Percentiles rank a stretch among this genome's conserved stretches.
Conservation (phyloP, 1,139 yeast genomes). For the Suhomyces wounanorum region DNA sequence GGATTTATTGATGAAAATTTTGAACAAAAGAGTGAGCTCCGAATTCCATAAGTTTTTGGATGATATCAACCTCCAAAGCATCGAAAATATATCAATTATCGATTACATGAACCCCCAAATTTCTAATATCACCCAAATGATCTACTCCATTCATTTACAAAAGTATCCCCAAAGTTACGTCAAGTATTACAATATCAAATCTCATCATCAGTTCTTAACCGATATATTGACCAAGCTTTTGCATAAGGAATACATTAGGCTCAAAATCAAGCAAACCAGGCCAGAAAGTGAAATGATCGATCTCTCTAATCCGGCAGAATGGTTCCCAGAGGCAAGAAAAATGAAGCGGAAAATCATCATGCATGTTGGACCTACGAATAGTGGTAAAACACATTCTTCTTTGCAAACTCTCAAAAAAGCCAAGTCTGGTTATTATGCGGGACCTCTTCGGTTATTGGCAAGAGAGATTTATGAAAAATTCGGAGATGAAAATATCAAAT, state of each 20-base stretch:
- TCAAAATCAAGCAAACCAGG: slow-evolving; percentile 18
- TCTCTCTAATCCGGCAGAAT: slow-evolving; percentile 72
- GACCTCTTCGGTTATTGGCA: slow-evolving; percentile 88
- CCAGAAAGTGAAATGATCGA: slow-evolving; percentile 37
- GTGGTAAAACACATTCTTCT: slow-evolving; percentile 93
- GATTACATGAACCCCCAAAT: slow-evolving; percentile 38
- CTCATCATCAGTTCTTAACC: slow-evolving; percentile 23
- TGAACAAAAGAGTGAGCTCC: slow-evolving; percentile 3
- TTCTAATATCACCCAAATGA: slow-evolving; percentile 21
- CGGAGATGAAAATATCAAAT: slow-evolving; percentile 60
- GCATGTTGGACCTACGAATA: slow-evolving; percentile 97
- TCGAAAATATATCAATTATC: slow-evolving; percentile 13
- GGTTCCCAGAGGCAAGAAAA: slow-evolving; percentile 87
- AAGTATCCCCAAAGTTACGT: slow-evolving; percentile 24
- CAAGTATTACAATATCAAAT: slow-evolving; percentile 18
- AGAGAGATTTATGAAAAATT: slow-evolving; percentile 87
- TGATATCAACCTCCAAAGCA: background rate
- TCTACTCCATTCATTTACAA: slow-evolving; percentile 23
- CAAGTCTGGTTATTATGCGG: slow-evolving; percentile 88
- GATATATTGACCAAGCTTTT: slow-evolving; percentile 27
- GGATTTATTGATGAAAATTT: slow-evolving; percentile 3
- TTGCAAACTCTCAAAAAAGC: slow-evolving; percentile 66
- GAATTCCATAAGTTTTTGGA: slow-evolving; percentile 7
- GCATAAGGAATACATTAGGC: slow-evolving; percentile 25
- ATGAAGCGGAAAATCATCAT: slow-evolving; percentile 75